Percentiles rank a stretch among this genome's conserved stretches.
Evolutionary conservation across 306 rosid species (phyloP).

Genomic region (Clitoria ternatea): DNA sequence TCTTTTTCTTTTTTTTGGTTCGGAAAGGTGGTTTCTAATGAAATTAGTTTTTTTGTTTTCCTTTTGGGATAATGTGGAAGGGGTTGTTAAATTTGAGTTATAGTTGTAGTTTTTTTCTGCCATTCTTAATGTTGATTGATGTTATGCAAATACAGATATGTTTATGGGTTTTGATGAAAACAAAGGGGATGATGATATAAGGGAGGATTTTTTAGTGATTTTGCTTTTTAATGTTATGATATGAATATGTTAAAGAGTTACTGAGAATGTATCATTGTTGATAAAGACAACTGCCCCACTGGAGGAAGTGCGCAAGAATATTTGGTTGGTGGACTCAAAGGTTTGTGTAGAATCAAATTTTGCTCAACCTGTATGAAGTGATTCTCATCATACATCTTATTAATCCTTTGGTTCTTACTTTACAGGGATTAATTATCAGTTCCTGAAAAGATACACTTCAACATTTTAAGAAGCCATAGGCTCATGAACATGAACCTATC

Average conservation of each 20-base stretch:
- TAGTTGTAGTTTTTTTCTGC: too few relatives aligned
- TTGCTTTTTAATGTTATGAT: background rate
- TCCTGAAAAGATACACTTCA: constrained; percentile 88
- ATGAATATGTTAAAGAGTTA: constrained; percentile 14
- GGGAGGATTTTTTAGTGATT: too few relatives aligned
- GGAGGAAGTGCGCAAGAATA: constrained; percentile 86
- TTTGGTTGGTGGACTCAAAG: constrained; percentile 98
- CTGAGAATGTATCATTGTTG: constrained; percentile 25
- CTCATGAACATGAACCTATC: constrained; percentile 82
- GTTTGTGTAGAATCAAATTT: constrained; percentile 32
- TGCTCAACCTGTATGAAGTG: background rate
- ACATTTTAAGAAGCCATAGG: constrained; percentile 98
- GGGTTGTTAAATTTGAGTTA: too few relatives aligned
- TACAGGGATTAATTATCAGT: constrained; percentile 77
- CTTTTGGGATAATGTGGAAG: too few relatives aligned
- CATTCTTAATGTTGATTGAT: too few relatives aligned
- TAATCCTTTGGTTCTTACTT: constrained; percentile 24
- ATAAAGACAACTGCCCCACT: constrained; percentile 80
- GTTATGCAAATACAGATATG: too few relatives aligned
- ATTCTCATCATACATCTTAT: constrained; percentile 16
- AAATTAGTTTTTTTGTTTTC: too few relatives aligned
- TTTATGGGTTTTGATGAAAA: too few relatives aligned
- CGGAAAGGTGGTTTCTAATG: too few relatives aligned
- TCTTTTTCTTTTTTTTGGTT: too few relatives aligned
- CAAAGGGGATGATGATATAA: too few relatives aligned